Evolutionary conservation across 352 stramenopile species (phyloP).

Genomic region (Phytophthora hybrid): DNA sequence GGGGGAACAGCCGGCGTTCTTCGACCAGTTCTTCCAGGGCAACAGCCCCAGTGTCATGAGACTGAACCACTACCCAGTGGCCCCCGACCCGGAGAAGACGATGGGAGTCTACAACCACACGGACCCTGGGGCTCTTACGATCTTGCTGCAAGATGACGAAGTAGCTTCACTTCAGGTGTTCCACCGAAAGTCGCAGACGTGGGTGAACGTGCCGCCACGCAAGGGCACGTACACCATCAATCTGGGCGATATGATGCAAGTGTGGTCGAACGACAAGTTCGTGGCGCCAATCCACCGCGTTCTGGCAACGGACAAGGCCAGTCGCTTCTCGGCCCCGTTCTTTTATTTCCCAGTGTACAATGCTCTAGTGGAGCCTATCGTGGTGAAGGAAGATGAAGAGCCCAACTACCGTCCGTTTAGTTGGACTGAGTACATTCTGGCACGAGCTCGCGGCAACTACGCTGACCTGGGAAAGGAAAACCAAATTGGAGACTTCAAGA

Average conservation of each 20-base stretch:
- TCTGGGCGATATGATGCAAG: constrained; percentile 68
- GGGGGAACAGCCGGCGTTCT: constrained; percentile 57
- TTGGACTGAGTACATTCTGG: constrained; percentile 90
- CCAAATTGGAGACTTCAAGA: constrained; percentile 88
- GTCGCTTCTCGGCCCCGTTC: constrained; percentile 68
- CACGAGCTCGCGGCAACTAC: constrained; percentile 92
- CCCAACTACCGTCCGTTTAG: constrained; percentile 81
- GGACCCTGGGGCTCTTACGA: constrained; percentile 63
- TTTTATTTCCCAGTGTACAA: constrained; percentile 82
- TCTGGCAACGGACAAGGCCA: constrained; percentile 40
- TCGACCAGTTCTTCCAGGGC: constrained; percentile 69
- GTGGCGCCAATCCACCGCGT: constrained; percentile 61
- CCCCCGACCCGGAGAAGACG: constrained; percentile 49
- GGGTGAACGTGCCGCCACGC: constrained; percentile 56
- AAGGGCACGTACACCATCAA: constrained; percentile 61
- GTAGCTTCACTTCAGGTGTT: constrained; percentile 66
- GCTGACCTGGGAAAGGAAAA: constrained; percentile 93
- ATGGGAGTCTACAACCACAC: constrained; percentile 76
- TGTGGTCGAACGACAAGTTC: constrained; percentile 71
- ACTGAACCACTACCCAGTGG: constrained; percentile 92
- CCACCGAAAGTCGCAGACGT: constrained; percentile 57
- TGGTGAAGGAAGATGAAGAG: constrained; percentile 44
- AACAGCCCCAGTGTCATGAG: constrained; percentile 91
- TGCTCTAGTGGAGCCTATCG: constrained; percentile 68
- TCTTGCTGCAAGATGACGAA: constrained; percentile 73